These are phyloP conservation scores for Tricholoma furcatifolium DNA, from an alignment of 768 basidiomycete species.

Conservation along the genomic window DNA sequence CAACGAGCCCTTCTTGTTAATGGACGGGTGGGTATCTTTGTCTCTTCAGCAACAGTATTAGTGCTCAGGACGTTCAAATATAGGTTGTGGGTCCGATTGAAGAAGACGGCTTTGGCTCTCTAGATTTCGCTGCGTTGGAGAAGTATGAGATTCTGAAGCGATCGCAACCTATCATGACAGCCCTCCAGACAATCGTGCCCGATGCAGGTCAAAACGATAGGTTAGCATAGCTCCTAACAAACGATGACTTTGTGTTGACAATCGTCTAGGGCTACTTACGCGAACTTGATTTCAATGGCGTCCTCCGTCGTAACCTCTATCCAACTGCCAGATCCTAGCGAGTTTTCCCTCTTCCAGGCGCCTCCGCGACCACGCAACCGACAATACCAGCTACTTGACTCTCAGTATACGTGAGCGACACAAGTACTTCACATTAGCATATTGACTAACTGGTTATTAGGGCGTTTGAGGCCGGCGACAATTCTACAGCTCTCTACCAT, in stretches of 20 bases:
- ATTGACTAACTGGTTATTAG: constrained; percentile 34
- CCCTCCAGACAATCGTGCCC: constrained; percentile 55
- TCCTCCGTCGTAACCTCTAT: constrained; percentile 73
- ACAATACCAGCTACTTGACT: constrained; percentile 59
- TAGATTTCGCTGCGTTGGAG: constrained; percentile 74
- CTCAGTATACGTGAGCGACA: constrained; percentile 60
- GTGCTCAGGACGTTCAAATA: background rate
- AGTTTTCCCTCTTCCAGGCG: constrained; percentile 69
- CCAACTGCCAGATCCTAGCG: constrained; percentile 71
- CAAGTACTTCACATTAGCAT: background rate
- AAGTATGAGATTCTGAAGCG: constrained; percentile 74
- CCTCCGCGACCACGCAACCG: constrained; percentile 57
- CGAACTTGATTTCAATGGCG: constrained; percentile 61
- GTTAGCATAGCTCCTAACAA: constrained; percentile 32
- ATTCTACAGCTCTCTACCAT: constrained; percentile 62
- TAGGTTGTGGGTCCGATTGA: constrained; percentile 80
- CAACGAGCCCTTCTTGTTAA: constrained; percentile 38
- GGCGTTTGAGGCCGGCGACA: constrained; percentile 68
- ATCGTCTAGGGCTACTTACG: constrained; percentile 47
- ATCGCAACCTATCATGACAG: constrained; percentile 63
- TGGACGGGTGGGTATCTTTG: constrained; percentile 7
- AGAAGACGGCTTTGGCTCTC: constrained; percentile 49
- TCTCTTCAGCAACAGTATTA: background rate
- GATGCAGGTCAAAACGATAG: constrained; percentile 34
- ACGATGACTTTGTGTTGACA: background rate